Percentiles rank a stretch among this genome's conserved stretches.
Evolutionary conservation across 1,139 yeast species (phyloP).

Genomic region (Candida labiduridarum): DNA sequence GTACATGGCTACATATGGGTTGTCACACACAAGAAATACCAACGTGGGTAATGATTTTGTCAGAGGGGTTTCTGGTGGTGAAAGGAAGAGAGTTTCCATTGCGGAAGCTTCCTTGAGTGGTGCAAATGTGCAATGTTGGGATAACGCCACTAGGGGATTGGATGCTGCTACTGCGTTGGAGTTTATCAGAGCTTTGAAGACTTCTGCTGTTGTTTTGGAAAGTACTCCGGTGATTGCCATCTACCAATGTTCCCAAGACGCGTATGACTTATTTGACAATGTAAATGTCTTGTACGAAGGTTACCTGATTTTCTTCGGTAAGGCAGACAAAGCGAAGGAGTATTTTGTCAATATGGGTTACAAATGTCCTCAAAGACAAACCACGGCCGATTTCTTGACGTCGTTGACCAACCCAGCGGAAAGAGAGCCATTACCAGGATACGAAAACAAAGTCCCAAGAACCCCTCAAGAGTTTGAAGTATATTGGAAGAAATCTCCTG

Average conservation of each 20-base stretch:
- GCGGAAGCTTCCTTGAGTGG: too few relatives aligned
- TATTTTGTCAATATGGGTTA: too few relatives aligned
- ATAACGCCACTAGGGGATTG: slow-evolving; percentile 63
- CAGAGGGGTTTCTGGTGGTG: too few relatives aligned
- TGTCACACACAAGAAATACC: too few relatives aligned
- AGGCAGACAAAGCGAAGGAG: slow-evolving; percentile 55
- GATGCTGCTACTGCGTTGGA: slow-evolving; percentile 70
- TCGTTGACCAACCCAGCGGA: too few relatives aligned
- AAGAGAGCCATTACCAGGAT: slow-evolving; percentile 55
- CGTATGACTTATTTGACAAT: slow-evolving; percentile 74
- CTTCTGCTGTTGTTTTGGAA: slow-evolving; percentile 58
- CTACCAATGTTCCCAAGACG: slow-evolving; percentile 62
- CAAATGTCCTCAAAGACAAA: too few relatives aligned
- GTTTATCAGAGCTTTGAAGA: slow-evolving; percentile 67
- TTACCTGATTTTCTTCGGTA: slow-evolving; percentile 75
- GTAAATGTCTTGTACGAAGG: slow-evolving; percentile 77
- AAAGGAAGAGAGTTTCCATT: too few relatives aligned
- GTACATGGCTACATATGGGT: too few relatives aligned
- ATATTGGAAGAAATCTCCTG: slow-evolving; percentile 27
- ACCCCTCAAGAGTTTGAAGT: slow-evolving; percentile 27
- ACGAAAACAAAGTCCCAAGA: slow-evolving; percentile 28
- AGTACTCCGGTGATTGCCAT: slow-evolving; percentile 74
- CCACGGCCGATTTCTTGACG: too few relatives aligned
- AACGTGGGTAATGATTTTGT: too few relatives aligned
- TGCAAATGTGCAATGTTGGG: too few relatives aligned